Conservation (phyloP, 2,329 filamentous ascomycete species). For the Penicillium sp. region DNA sequence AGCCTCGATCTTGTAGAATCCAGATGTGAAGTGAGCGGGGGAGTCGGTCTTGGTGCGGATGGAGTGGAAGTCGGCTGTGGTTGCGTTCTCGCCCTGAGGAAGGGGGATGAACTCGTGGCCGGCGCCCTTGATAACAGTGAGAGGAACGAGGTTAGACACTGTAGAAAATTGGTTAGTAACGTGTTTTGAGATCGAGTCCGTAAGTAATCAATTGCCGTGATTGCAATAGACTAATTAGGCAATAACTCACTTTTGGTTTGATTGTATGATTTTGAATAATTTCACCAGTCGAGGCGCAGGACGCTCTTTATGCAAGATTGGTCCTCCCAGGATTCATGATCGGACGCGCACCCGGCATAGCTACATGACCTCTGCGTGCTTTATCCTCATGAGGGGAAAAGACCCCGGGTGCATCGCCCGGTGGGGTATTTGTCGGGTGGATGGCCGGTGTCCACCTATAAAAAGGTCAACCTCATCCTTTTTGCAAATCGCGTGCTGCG, state of each 20-base stretch:
- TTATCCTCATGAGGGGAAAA: constrained; percentile 9
- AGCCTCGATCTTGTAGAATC: constrained; percentile 28
- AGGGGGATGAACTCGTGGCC: constrained; percentile 27
- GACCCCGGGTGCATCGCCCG: constrained; percentile 1
- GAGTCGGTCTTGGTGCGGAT: constrained; percentile 25
- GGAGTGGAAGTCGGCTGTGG: constrained; percentile 28
- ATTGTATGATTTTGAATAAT: neutral
- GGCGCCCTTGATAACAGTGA: constrained; percentile 27
- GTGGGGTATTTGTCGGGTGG: constrained; percentile 8
- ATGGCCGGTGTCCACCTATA: neutral
- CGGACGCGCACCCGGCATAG: neutral
- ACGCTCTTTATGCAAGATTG: neutral
- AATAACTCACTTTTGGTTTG: constrained; percentile 3
- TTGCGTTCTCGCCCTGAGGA: constrained; percentile 25
- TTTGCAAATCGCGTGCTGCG: neutral
- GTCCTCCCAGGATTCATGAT: neutral
- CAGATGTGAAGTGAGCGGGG: constrained; percentile 23
- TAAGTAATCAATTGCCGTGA: neutral
- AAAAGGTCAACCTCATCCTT: neutral
- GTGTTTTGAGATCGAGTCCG: neutral
- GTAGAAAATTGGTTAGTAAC: neutral
- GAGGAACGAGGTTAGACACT: constrained; percentile 26
- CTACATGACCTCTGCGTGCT: neutral
- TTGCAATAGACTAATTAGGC: neutral
- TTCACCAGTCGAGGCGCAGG: neutral